A percentile compares a stretch with the other conserved stretches of the same genome.
Evolutionary conservation across 139 green algal genomes (phyloP).

Genomic region (Haematococcus lacustris): DNA sequence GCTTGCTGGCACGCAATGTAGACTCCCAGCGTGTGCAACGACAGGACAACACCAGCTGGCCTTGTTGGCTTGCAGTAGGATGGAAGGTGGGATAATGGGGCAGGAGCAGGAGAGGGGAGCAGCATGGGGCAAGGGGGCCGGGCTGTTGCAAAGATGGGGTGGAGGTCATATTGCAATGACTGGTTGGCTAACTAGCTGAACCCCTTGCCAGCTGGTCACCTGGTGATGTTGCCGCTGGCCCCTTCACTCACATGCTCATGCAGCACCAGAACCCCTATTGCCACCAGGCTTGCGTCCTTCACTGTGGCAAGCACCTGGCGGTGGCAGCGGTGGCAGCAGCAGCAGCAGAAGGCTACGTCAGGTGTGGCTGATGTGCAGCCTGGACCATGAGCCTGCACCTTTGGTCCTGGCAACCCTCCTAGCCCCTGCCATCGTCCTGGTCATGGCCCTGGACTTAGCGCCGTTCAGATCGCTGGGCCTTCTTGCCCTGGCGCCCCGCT

Average conservation of each 20-base stretch:
- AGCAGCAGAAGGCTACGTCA: neutral
- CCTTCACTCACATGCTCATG: constrained; percentile 28
- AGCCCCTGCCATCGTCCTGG: too few relatives aligned
- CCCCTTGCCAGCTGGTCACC: neutral
- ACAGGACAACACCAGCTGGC: neutral
- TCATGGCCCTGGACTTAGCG: too few relatives aligned
- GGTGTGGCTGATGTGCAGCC: neutral
- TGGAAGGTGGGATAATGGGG: too few relatives aligned
- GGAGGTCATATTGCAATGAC: neutral
- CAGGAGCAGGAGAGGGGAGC: too few relatives aligned
- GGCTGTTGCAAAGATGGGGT: neutral
- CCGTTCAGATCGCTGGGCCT: too few relatives aligned
- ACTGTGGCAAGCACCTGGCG: constrained; percentile 61
- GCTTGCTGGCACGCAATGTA: neutral
- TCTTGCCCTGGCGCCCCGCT: too few relatives aligned
- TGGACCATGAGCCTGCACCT: neutral
- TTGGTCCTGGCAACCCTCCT: neutral
- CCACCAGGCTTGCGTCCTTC: constrained; percentile 73
- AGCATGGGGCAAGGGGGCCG: too few relatives aligned
- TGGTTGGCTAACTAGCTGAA: neutral
- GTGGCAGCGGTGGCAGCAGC: neutral
- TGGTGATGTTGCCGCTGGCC: neutral
- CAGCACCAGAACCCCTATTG: constrained; percentile 60
- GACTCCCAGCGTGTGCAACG: neutral
- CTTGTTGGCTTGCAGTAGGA: too few relatives aligned